Evolutionary conservation across 805 yeast genomes (phyloP).

Genomic region (Saturnispora bothae): DNA sequence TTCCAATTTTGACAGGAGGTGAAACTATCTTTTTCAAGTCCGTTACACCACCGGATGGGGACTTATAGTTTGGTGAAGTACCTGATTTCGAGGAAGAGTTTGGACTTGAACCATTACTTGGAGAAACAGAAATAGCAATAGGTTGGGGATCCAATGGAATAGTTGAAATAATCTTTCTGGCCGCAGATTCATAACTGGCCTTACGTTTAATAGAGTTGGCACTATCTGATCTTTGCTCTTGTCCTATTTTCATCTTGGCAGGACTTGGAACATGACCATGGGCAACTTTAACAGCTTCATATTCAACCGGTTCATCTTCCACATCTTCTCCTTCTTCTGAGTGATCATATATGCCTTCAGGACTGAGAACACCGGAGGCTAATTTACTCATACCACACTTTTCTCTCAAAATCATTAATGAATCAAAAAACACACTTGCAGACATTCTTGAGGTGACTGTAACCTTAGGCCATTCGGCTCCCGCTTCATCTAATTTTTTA

Average conservation of each 20-base stretch:
- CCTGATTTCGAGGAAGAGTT: constrained; percentile 10
- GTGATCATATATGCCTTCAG: constrained; percentile 15
- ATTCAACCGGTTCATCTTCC: constrained; percentile 7
- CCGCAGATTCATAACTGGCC: constrained; percentile 41
- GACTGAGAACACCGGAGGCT: constrained; percentile 23
- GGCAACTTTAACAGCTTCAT: constrained; percentile 1
- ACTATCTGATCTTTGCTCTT: constrained; percentile 13
- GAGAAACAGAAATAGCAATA: constrained; percentile 31
- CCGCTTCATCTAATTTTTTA: constrained; percentile 51
- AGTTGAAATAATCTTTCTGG: constrained; percentile 63
- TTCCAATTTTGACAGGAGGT: constrained; percentile 4
- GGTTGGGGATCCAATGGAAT: constrained; percentile 82
- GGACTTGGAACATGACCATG: not conserved
- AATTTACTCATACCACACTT: constrained; percentile 78
- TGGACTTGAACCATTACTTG: constrained; percentile 11
- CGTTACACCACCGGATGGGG: constrained; percentile 7
- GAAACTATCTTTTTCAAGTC: not conserved
- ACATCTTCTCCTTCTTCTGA: constrained; percentile 19
- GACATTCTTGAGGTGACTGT: constrained; percentile 77
- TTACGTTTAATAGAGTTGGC: constrained; percentile 10
- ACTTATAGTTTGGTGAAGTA: not conserved
- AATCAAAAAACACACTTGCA: constrained; percentile 87
- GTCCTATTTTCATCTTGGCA: not conserved
- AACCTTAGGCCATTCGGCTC: constrained; percentile 32
- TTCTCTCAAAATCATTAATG: constrained; percentile 73